Evolutionary conservation across 192 early-diverging fungal species (phyloP), one percentile per base, ranked within the genome.

Genomic region (Rhizophagus sp.): DNA sequence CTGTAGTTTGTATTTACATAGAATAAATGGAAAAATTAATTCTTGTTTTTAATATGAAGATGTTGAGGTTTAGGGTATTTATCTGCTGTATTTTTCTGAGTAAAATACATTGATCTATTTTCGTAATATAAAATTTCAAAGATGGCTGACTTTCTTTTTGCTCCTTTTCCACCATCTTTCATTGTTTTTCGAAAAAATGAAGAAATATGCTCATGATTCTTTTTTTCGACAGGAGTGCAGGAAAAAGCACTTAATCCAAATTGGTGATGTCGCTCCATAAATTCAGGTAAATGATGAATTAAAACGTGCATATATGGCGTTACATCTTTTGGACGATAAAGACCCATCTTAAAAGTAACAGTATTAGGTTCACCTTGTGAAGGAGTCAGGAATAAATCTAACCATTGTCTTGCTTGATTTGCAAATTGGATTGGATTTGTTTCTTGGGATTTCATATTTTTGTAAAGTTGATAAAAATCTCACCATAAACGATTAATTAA

Each of bases 151-250:
- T 62, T 62, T 62, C 62, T 62, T 62, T 62, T 11, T 62, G 5
- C 62, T 67, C 15, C 2, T 34, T 67, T 67, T 10, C 15, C 15
- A 27, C 30, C 65, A 67, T 67, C 65, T 67, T 67, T 67, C 65
- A 67, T 67, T 67, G 65, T 68, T 68, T 68, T 34, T 36, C 8
- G 19, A 68, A 68, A 68, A 68, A 68, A 34, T 68, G 25, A 7
- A 67, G 66, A 34, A 33, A 67, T 11, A 27, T 34, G 25, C 10
- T 67, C 2, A 67, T 67, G 2, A 34, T 67, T 2, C 0, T 64
- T 68, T 68, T 68, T 68, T 36, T 68, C 33, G 1, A 68, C 12
- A 33, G 66, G 30, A 68, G 25, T 5, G 30, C 33, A 34, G 66
- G 33, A 68, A 68, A 68, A 68, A 68, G 25, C 33, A 68, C 10